Conservation (phyloP, 192 early-diverging fungal genomes). For the Coemansia sp. region DNA sequence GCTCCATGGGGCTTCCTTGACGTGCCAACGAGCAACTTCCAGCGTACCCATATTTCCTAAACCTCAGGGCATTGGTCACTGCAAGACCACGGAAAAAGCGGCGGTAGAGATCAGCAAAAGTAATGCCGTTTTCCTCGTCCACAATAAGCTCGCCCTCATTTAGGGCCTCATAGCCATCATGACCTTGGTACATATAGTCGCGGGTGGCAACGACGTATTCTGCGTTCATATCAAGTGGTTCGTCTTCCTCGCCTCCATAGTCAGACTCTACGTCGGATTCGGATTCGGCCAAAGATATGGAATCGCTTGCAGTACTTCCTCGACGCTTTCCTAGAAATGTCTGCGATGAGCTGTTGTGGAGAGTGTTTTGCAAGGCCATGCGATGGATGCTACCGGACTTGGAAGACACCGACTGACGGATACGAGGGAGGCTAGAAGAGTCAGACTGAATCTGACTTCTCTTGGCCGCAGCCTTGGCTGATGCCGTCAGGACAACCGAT, state of each 20-base stretch:
- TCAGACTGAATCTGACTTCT: background rate
- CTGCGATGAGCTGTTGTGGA: too few relatives aligned
- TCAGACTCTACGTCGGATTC: constrained; percentile 28
- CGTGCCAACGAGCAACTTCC: constrained; percentile 17
- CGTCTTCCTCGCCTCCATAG: constrained; percentile 36
- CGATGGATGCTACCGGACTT: constrained; percentile 17
- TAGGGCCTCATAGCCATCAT: constrained; percentile 58
- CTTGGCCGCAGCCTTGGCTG: constrained; percentile 26
- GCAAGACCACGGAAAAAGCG: constrained; percentile 60
- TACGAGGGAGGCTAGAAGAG: background rate
- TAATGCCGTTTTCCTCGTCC: constrained; percentile 62
- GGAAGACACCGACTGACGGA: background rate
- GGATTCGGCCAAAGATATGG: constrained; percentile 13
- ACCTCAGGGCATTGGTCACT: constrained; percentile 55
- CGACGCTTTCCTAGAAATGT: too few relatives aligned
- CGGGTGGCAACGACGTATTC: constrained; percentile 57
- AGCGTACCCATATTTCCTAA: constrained; percentile 26
- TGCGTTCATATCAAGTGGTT: constrained; percentile 48
- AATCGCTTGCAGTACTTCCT: constrained; percentile 4
- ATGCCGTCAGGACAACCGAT: constrained; percentile 39
- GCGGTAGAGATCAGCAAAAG: constrained; percentile 53
- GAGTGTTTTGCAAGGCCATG: constrained; percentile 17
- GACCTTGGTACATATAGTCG: constrained; percentile 59
- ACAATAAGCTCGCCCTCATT: constrained; percentile 49
- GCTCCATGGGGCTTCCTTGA: constrained; percentile 2